phyloP scores from a whole-genome alignment of 805 yeast species.

The Wickerhamomyces kurtzmanii region DNA sequence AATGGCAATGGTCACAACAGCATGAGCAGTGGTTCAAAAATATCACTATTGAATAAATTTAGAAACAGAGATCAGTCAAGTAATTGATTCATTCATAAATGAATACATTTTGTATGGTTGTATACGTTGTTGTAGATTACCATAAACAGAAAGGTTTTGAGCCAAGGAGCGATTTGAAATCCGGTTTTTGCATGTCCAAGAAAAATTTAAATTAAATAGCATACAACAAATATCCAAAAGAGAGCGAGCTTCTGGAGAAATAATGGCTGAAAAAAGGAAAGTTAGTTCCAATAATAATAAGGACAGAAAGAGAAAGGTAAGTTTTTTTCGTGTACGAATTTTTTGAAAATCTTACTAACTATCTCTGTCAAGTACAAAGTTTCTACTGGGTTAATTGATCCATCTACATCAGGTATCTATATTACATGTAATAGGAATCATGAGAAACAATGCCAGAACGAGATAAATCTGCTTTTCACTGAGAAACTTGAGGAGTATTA shows the following conservation, averaged over 20 bases:
- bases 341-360: background rate
- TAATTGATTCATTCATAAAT: too few relatives aligned
- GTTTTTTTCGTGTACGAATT: background rate
- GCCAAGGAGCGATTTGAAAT: too few relatives aligned
- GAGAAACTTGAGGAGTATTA: conserved; percentile 41
- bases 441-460: conserved; percentile 72
- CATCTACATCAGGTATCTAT: conserved; percentile 79
- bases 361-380: conserved; percentile 27
- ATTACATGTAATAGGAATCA: conserved; percentile 81
- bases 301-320: conserved; percentile 10
- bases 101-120: too few relatives aligned
- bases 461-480: conserved; percentile 47
- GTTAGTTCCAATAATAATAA: conserved; percentile 1
- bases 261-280: conserved; percentile 12
- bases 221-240: too few relatives aligned
- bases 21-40: too few relatives aligned
- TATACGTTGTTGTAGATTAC: too few relatives aligned
- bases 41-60: too few relatives aligned
- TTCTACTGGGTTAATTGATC: conserved; percentile 54
- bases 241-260: too few relatives aligned
- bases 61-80: too few relatives aligned
- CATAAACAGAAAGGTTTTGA: too few relatives aligned
- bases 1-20: conserved; percentile 11
- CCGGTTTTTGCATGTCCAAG: too few relatives aligned
- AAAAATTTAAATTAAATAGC: too few relatives aligned